Evolutionary conservation across 2,329 filamentous ascomycete genomes (phyloP), one percentile per base, ranked within the genome.

Genomic region (Arthrobotrys entomopaga): DNA sequence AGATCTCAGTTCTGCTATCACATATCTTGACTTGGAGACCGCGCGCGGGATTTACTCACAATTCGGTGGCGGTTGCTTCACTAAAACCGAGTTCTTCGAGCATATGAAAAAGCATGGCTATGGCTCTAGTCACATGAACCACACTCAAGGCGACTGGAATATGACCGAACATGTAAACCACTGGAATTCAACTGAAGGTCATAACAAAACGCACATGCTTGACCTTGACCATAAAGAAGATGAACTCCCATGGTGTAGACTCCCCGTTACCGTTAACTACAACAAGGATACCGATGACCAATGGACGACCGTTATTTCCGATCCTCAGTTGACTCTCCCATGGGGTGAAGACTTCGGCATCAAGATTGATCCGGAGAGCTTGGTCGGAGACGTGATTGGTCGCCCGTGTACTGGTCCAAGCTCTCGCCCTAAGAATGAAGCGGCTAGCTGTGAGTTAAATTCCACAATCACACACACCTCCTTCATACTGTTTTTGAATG

Each of bases 1-100:
- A 74, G 70, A 67, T 57, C 53, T 74, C 20, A 52, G 20, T 29
- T 48, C 61, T 19, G 29, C 48, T 2, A 66, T 57, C 22, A 74
- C 63, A 3, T 74, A 53, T 34, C 24, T 74, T 10, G 63, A 74
- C 22, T 22, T 63, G 19, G 63, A 64, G 3, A 67, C 70, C 13
- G 58, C 58, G 2, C 29, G 50, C 22, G 20, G 5, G 1, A 74
- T 74, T 34, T 74, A 74, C 43, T 53, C 66, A 24, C 61, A 54
- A 8, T 74, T 64, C 29, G 63, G 64, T 13, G 70, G 70, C 8
- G 63, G 52, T 43, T 74, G 70, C 43, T 52, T 16, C 20, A 34
- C 42, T 10, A 10, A 34, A 10, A 34, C 6, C 10, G 29, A 34
- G 29, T 34, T n/a, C n/a, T n/a, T n/a, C n/a, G n/a, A n/a, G n/a